Conservation (phyloP, 441 rosid species). For the Adansonia grandidieri region DNA sequence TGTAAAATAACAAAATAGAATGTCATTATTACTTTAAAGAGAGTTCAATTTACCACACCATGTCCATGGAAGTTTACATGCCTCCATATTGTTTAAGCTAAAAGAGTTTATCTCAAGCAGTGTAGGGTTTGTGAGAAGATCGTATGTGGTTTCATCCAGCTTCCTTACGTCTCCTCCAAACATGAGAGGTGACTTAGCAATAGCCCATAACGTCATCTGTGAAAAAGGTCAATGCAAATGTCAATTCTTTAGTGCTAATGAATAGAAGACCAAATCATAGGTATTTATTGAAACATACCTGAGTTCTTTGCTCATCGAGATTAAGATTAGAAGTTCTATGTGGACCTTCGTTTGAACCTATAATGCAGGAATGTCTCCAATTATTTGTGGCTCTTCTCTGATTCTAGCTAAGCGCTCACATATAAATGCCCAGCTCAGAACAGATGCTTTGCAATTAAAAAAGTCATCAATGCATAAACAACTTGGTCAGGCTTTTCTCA, state of each 20-base stretch:
- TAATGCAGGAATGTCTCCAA: conserved; percentile 29
- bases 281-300: conserved; percentile 45
- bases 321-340: conserved; percentile 69
- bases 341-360: conserved; percentile 81
- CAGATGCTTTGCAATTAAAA: background rate
- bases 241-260: background rate
- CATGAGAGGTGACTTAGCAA: conserved; percentile 93
- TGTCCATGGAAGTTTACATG: conserved; percentile 32
- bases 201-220: conserved; percentile 95
- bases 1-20: conserved; percentile 35
- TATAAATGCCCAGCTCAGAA: conserved; percentile 11
- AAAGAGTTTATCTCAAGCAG: conserved; percentile 69
- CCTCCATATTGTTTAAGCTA: conserved; percentile 85
- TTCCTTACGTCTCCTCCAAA: conserved; percentile 93
- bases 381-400: conserved; percentile 22
- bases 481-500: background rate
- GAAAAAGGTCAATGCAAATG: conserved; percentile 22
- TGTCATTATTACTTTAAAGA: conserved; percentile 14
- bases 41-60: conserved; percentile 6
- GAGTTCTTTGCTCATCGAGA: conserved; percentile 73
- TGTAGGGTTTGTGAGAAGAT: conserved; percentile 73
- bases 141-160: conserved; percentile 63
- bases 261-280: background rate
- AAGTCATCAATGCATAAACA: background rate
- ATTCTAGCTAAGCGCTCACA: conserved; percentile 6